phyloP scores from a whole-genome alignment of 108 stramenopile genomes.

The Poteriospumella lacustris region DNA sequence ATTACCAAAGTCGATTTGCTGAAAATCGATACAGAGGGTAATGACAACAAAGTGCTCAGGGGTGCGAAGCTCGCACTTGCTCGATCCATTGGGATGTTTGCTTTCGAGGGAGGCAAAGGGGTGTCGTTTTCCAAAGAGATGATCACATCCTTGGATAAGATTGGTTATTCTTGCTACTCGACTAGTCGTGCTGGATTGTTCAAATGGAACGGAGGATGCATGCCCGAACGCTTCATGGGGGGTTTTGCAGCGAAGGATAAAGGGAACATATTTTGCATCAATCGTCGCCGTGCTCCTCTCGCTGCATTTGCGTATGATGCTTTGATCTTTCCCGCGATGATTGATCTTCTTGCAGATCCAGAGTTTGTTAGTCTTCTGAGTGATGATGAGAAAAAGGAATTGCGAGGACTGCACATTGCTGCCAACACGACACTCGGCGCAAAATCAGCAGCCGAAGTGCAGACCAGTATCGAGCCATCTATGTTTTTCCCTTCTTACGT shows the following conservation, averaged over 20 bases:
- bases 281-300: not conserved
- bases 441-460: not conserved
- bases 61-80: no score
- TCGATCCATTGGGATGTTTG: not conserved
- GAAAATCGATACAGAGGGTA: not conserved
- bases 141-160: not conserved
- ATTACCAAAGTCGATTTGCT: not conserved
- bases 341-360: not conserved
- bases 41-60: not conserved
- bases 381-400: not conserved
- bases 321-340: not conserved
- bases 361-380: not conserved
- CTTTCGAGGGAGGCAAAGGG: not conserved
- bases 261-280: conserved; percentile 2
- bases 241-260: not conserved
- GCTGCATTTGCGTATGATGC: not conserved
- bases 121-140: conserved; percentile 6
- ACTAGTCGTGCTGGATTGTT: conserved; percentile 13
- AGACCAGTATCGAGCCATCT: not conserved
- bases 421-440: not conserved
- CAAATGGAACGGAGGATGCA: conserved; percentile 5
- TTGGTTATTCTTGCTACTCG: not conserved
- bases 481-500: not conserved
- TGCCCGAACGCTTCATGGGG: not conserved
- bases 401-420: not conserved